A percentile compares a stretch with the other conserved stretches of the same genome.
phyloP scores from a whole-genome alignment of 345 rosid genomes.

The Nephelium lappaceum region DNA sequence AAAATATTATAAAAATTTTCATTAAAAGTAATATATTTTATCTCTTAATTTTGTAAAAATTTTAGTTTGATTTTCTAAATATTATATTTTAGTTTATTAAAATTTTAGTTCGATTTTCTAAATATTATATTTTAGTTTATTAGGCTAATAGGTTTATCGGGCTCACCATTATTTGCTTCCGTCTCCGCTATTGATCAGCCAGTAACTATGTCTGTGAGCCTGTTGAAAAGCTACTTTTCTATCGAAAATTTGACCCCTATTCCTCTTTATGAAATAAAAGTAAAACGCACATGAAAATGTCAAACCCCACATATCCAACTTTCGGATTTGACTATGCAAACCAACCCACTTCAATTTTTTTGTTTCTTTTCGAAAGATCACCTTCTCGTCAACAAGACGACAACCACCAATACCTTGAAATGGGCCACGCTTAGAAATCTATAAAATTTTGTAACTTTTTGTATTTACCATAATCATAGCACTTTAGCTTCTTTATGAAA shows the following conservation, averaged over 20 bases:
- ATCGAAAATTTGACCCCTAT: constrained; percentile 30
- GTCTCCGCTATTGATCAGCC: constrained; percentile 1
- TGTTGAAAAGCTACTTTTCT: background rate
- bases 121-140: no score
- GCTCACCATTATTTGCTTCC: no score
- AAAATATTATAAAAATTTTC: no score
- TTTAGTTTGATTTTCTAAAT: no score
- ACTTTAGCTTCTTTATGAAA: constrained; percentile 34
- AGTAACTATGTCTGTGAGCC: background rate
- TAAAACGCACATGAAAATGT: constrained; percentile 29
- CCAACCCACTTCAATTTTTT: constrained; percentile 14
- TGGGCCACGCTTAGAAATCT: constrained; percentile 18
- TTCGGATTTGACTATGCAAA: constrained; percentile 1
- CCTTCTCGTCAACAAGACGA: background rate
- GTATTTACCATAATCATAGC: constrained; percentile 25
- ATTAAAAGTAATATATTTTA: no score
- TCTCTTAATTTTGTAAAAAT: no score
- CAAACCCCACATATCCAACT: constrained; percentile 39
- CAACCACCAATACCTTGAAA: constrained; percentile 16
- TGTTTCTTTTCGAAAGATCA: background rate
- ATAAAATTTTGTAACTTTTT: constrained; percentile 12
- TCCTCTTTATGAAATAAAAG: constrained; percentile 19
- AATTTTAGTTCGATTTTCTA: no score
- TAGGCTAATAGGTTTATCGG: no score
- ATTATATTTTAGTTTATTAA: no score